Evolutionary conservation across 2,329 filamentous ascomycete genomes (phyloP).

Genomic region (Grosmannia huntii): DNA sequence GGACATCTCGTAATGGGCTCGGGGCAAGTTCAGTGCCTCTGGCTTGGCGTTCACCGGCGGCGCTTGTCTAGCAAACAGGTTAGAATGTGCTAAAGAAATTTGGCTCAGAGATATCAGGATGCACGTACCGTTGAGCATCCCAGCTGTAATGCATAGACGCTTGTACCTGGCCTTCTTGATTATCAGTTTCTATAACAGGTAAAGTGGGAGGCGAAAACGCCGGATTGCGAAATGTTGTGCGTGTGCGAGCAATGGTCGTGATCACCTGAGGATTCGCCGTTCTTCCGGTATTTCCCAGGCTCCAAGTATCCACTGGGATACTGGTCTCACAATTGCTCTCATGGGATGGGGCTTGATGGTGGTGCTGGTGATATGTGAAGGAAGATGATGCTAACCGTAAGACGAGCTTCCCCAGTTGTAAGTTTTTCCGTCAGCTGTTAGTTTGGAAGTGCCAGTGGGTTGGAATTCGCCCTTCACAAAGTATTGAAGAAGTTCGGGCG

Average conservation of each 20-base stretch:
- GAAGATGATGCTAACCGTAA: slow-evolving; percentile 18
- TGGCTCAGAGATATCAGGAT: neutral
- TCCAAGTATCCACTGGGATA: neutral
- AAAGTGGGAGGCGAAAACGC: slow-evolving; percentile 17
- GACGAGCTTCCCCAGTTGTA: slow-evolving; percentile 13
- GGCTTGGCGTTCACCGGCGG: slow-evolving; percentile 58
- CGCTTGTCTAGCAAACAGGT: slow-evolving; percentile 36
- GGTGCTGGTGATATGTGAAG: slow-evolving; percentile 12
- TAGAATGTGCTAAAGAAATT: slow-evolving; percentile 2
- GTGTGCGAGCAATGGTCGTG: neutral
- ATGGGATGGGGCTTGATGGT: slow-evolving; percentile 1
- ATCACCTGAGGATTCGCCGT: neutral
- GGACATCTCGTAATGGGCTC: slow-evolving; percentile 72
- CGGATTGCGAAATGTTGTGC: slow-evolving; percentile 1
- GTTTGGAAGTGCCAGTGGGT: slow-evolving; percentile 18
- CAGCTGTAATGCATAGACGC: slow-evolving; percentile 25
- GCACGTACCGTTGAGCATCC: slow-evolving; percentile 40
- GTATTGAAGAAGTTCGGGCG: slow-evolving; percentile 33
- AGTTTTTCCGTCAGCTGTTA: slow-evolving; percentile 22
- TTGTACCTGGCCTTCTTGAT: slow-evolving; percentile 27
- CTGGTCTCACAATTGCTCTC: neutral
- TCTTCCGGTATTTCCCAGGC: slow-evolving; percentile 8
- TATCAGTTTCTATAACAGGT: slow-evolving; percentile 32
- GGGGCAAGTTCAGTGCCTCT: slow-evolving; percentile 75
- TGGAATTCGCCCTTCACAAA: slow-evolving; percentile 42